Evolutionary conservation across 2,329 filamentous ascomycete species (phyloP), one percentile per base, ranked within the genome.

Genomic region (Apiospora rasikravindrae): DNA sequence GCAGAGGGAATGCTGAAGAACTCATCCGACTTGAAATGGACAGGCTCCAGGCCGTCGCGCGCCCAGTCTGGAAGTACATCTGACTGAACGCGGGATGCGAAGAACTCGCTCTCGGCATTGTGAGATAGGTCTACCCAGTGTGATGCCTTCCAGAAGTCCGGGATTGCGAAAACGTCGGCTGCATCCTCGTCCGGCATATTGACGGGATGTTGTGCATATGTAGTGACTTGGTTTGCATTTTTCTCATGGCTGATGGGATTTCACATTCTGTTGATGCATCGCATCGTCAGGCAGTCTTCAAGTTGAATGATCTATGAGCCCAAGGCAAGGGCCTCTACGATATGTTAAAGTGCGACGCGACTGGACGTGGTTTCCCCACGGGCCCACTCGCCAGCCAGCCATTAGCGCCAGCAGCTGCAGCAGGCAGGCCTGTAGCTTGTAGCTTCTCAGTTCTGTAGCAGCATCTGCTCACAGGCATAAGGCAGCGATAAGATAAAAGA

Each of bases 131-230:
- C 80, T 49, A 88, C 81, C 80, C 87, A 86, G 75, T 82, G 84
- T 2, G 91, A 89, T 37, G 86, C 82, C 71, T 83, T 84, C 86
- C 88, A 90, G 73, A 93, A 87, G 77, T 91, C 86, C 51, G 89
- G 89, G 66, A 91, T 89, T 51, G 88, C 86, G 78, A 94, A 94
- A 44, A 91, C 86, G 77, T 91, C 82, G 67, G 87, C 84, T 70
- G 82, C 78, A 53, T 86, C 83, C 73, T 85, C 81, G 70, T 85
- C 80, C 73, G 81, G 79, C 82, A 84, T 86, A 26, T 74, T 75
- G 40, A 24, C 71, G 14, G 26, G 33, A n/a, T 40, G 3, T 3
- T n/a, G 57, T 37, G 57, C 45, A 57, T 71, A 53, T 70, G 70
- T 47, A 14, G n/a, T 53, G 66, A 13, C 10, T 64, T 76, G 74